Conservation (phyloP, 495 filamentous ascomycete genomes). For the Penicillium salamii region DNA sequence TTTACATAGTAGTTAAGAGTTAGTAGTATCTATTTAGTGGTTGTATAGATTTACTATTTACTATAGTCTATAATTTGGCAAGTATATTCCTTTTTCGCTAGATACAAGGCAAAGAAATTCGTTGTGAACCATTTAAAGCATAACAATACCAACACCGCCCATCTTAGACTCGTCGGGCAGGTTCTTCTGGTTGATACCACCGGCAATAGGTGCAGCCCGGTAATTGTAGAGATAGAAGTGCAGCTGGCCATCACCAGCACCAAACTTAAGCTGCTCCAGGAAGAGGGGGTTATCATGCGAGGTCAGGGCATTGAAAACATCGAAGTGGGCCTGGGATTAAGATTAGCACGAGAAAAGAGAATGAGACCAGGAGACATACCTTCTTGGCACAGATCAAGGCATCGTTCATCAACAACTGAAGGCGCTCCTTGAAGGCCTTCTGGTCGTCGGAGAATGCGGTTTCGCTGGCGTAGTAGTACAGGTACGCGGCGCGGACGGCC, state of each 20-base stretch:
- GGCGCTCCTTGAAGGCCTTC: slow-evolving; percentile 61
- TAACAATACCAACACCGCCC: slow-evolving; percentile 87
- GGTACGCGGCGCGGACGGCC: slow-evolving; percentile 79
- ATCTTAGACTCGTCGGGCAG: slow-evolving; percentile 66
- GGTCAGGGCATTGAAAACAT: slow-evolving; percentile 95
- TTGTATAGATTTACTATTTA: no score
- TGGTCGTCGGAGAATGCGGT: slow-evolving; percentile 61
- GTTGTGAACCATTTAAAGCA: slow-evolving; percentile 52
- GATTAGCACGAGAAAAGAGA: not conserved
- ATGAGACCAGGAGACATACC: slow-evolving; percentile 32
- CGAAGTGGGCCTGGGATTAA: slow-evolving; percentile 63
- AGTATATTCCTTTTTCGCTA: slow-evolving; percentile 4
- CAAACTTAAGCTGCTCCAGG: slow-evolving; percentile 88
- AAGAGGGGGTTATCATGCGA: slow-evolving; percentile 91
- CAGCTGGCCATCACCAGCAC: slow-evolving; percentile 86
- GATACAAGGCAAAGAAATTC: slow-evolving; percentile 10
- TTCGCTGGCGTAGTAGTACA: slow-evolving; percentile 95
- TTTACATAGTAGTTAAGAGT: no score
- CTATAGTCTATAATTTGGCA: no score
- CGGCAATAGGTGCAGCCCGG: slow-evolving; percentile 72
- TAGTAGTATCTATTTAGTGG: no score
- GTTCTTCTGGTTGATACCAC: slow-evolving; percentile 79
- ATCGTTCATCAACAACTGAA: slow-evolving; percentile 78
- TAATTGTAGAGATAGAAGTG: slow-evolving; percentile 99
- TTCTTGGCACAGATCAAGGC: slow-evolving; percentile 84